Conservation (phyloP, 768 basidiomycete species). For the Lyophyllum shimeji region DNA sequence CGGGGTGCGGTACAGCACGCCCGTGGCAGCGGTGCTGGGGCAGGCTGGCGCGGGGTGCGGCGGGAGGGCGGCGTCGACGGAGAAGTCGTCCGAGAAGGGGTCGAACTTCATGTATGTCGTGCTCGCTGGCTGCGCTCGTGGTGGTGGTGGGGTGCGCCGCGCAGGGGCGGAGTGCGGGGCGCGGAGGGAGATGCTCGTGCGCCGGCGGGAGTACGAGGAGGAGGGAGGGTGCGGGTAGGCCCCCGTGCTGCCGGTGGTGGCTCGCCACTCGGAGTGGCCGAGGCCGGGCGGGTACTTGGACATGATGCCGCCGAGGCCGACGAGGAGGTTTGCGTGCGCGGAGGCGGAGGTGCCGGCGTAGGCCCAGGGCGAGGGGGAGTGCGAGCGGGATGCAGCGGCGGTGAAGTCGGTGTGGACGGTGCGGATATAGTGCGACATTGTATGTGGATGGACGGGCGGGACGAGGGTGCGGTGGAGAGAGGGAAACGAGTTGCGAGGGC, state of each 20-base stretch:
- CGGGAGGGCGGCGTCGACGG: background rate
- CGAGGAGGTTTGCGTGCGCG: constrained; percentile 15
- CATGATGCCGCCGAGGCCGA: constrained; percentile 21
- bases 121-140: constrained; percentile 11
- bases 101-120: constrained; percentile 19
- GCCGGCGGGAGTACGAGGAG: constrained; percentile 11
- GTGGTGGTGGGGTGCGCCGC: background rate
- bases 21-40: background rate
- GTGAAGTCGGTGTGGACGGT: constrained; percentile 41
- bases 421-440: constrained; percentile 37
- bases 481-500: background rate
- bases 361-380: constrained; percentile 1
- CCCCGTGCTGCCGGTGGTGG: background rate
- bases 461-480: background rate
- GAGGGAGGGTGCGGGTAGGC: too few species aligned
- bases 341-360: constrained; percentile 14
- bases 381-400: constrained; percentile 7
- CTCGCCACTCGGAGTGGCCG: constrained; percentile 9
- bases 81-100: constrained; percentile 22
- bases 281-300: constrained; percentile 23
- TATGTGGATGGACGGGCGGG: background rate
- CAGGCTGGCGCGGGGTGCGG: background rate
- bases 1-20: constrained; percentile 12
- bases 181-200: constrained; percentile 3
- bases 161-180: constrained; percentile 4